Evolutionary conservation across 192 early-diverging fungal species (phyloP).

Genomic region (Obelidium mucronatum): DNA sequence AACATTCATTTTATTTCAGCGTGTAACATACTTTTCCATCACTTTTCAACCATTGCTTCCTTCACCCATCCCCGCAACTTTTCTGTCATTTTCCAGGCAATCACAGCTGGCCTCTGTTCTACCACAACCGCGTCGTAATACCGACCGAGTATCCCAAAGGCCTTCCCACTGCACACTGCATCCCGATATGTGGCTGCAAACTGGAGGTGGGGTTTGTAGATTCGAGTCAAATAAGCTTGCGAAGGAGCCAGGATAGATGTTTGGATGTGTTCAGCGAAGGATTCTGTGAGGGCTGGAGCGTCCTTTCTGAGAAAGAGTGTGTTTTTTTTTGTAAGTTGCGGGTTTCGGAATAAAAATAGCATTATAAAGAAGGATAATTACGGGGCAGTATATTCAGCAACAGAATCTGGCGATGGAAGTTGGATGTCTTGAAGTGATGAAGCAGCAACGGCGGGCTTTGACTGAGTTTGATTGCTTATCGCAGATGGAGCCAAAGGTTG

Average conservation of each 20-base stretch:
- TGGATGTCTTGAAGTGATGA: background rate
- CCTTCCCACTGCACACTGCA: background rate
- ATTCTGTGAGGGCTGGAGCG: no score
- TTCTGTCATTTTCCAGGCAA: constrained; percentile 5
- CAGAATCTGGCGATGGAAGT: background rate
- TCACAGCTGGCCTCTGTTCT: background rate
- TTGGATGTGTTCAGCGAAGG: background rate
- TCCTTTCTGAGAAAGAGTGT: no score
- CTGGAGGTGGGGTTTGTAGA: background rate
- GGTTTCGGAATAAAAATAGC: no score
- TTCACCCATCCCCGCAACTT: background rate
- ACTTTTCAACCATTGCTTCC: no score
- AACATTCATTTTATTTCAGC: no score
- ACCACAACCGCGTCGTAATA: constrained; percentile 10
- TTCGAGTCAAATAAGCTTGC: background rate
- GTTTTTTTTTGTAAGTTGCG: no score
- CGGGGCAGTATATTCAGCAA: background rate
- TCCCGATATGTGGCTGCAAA: background rate
- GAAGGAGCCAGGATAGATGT: background rate
- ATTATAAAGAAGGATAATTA: background rate
- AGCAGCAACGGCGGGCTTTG: background rate
- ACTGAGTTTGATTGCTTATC: background rate
- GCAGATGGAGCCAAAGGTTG: background rate
- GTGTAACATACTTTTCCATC: no score
- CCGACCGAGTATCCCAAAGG: background rate